phyloP scores from a whole-genome alignment of 768 basidiomycete genomes.

The Naematelia aurantialba region DNA sequence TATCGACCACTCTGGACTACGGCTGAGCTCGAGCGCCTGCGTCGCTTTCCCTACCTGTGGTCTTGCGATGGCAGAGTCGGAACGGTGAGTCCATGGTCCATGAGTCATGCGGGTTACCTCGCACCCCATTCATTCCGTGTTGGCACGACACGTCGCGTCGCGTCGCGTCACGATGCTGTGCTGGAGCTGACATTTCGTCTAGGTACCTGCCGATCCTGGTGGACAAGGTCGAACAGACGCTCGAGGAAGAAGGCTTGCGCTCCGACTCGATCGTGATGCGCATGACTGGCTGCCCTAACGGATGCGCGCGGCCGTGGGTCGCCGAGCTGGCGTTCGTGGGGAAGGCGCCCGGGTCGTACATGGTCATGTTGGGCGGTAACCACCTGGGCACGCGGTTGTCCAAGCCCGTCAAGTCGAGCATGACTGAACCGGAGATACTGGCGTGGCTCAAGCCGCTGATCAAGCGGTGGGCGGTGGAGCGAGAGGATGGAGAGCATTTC shows the following conservation, averaged over 20 bases:
- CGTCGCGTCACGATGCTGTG: no score
- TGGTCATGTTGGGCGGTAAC: slow-evolving; percentile 80
- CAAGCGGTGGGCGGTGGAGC: slow-evolving; percentile 83
- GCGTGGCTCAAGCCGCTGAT: slow-evolving; percentile 89
- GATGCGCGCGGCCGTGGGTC: slow-evolving; percentile 79
- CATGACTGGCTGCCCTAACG: slow-evolving; percentile 82
- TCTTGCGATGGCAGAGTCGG: slow-evolving; percentile 75
- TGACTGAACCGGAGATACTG: slow-evolving; percentile 86
- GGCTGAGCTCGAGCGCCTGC: slow-evolving; percentile 89
- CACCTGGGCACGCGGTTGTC: slow-evolving; percentile 91
- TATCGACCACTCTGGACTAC: slow-evolving; percentile 68
- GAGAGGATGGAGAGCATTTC: slow-evolving; percentile 81
- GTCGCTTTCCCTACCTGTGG: slow-evolving; percentile 93
- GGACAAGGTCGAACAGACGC: slow-evolving; percentile 88
- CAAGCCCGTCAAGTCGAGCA: slow-evolving; percentile 78
- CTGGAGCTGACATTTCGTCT: slow-evolving; percentile 37
- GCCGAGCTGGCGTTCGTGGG: slow-evolving; percentile 96
- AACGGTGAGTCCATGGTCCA: slow-evolving; percentile 54
- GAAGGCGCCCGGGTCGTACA: slow-evolving; percentile 86
- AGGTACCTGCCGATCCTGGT: slow-evolving; percentile 84
- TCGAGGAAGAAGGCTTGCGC: slow-evolving; percentile 85
- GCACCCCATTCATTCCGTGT: no score
- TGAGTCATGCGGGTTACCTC: no score
- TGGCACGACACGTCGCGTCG: no score
- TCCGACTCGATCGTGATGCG: slow-evolving; percentile 97